Base-by-base conservation (phyloP, 169 alveolate genomes). In the Eimeria maxima region DNA sequence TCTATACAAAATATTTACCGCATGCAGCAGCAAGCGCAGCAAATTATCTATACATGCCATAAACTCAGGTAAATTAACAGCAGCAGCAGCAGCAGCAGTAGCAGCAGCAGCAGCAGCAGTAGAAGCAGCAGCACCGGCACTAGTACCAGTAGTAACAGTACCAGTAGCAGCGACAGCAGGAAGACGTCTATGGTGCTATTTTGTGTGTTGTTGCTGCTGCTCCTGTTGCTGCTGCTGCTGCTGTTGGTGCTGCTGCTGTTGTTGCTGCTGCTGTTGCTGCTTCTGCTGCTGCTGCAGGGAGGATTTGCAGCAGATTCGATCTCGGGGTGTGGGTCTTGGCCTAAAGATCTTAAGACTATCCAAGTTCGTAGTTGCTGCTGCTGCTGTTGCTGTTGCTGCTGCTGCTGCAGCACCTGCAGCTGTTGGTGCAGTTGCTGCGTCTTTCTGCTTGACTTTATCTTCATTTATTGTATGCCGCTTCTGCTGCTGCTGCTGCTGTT, bases 1-100 rank as follows among this genome's bases (percentile, higher is more conserved):
- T 27, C 47, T 10, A 33, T 33, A 10, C 18, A 22, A n/a, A 69
- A 33, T 10, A 33, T n/a, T 6, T 27, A 33, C 80, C 80, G 60
- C 88, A 76, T 76, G 88, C 88, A 76, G 88, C 88, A 76, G 88
- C 88, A 76, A 27, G 60, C 88, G 45, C 80, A n/a, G 44, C 80
- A 13, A 16, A 57, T 76, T 13, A 42, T 76, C 63, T 10, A 65
- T 10, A 14, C 88, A 7, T 76, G 65, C 3, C 57, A 76, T 27
- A 33, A 76, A 22, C 88, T 76, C 38, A 29, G 88, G 88, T 76
- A 27, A 76, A 27, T 1, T 47, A 47, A 29, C 87, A 47, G 63
- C 87, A 76, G 87, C 63, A 27, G 87, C 57, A 44, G 53, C 60
- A 42, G 63, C 87, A 42, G 87, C 87, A 76, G 87, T 33, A 76